Evolutionary conservation across 2,329 filamentous ascomycete genomes (phyloP), one percentile per base, ranked within the genome.

Genomic region (Colletotrichum truncatum): DNA sequence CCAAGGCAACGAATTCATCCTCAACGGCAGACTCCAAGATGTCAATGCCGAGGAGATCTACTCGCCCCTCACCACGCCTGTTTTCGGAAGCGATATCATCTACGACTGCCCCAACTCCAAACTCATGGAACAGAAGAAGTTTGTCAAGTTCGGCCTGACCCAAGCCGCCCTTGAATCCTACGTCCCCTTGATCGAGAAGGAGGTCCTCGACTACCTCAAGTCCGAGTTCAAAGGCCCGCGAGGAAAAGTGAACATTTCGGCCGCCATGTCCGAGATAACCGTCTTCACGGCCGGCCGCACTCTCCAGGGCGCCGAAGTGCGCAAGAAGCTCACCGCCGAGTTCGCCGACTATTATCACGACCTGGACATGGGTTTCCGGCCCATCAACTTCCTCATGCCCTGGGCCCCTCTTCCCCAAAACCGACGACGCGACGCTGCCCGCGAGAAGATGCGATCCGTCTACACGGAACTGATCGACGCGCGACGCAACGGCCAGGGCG

Each of bases 91-190:
- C 72, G 91, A 94, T 80, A 93, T 97, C 26, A 92, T 97, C 55
- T 97, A 97, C 76, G 93, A 97, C 76, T 96, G 93, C 79, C 93
- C 93, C 39, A 97, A 97, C 76, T 85, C 93, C 63, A 97, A 97
- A 81, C 87, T 97, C 74, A 97, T 97, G 93, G 93, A 97, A 81
- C 93, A 97, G 84, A 97, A 97, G 84, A 96, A 95, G 90, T 93
- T 94, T 74, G 92, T 94, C 88, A 94, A 94, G 78, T 88, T 91
- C 71, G 91, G 91, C 66, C 87, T 94, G 56, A 93, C 91, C 23
- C 89, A 89, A 68, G 88, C 92, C 58, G 89, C 91, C 25, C 91
- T 94, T 80, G 87, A 83, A 69, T 84, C 83, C 39, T 96, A 97
- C 77, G 92, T 96, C 52, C 88, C 87, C 62, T 87, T 97, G 75